phyloP scores from a whole-genome alignment of 768 basidiomycete genomes.

The Suillus alpinus region DNA sequence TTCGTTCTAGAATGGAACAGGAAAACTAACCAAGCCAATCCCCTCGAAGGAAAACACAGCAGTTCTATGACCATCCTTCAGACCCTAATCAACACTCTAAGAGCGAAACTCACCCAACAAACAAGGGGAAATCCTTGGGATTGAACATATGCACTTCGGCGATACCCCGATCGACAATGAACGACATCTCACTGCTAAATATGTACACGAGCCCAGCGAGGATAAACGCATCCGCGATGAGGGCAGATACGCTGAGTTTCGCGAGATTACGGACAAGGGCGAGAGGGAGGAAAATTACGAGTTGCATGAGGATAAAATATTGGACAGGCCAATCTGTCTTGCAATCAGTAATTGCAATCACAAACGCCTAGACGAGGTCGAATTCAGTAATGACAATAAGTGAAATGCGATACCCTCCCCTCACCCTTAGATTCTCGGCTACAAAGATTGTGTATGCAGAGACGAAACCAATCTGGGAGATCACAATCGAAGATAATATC shows the following conservation, averaged over 20 bases:
- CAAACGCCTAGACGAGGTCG: slow-evolving; percentile 61
- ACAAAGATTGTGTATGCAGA: slow-evolving; percentile 95
- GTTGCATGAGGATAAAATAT: slow-evolving; percentile 80
- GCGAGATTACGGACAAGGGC: slow-evolving; percentile 92
- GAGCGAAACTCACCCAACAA: slow-evolving; percentile 70
- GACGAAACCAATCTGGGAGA: slow-evolving; percentile 90
- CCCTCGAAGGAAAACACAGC: slow-evolving; percentile 99
- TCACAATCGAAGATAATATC: slow-evolving; percentile 81
- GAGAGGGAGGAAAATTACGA: slow-evolving; percentile 85
- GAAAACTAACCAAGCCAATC: slow-evolving; percentile 72
- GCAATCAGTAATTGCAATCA: slow-evolving; percentile 79
- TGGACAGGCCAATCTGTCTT: slow-evolving; percentile 60
- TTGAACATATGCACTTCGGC: slow-evolving; percentile 88
- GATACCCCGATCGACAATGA: slow-evolving; percentile 66
- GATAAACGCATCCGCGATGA: slow-evolving; percentile 94
- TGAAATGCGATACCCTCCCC: background rate
- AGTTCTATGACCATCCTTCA: slow-evolving; percentile 49
- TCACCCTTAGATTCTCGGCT: slow-evolving; percentile 76
- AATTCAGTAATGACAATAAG: background rate
- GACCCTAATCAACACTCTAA: background rate
- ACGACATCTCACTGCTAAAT: slow-evolving; percentile 76
- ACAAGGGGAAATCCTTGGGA: slow-evolving; percentile 80
- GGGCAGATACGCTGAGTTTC: slow-evolving; percentile 87
- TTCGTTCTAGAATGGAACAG: background rate
- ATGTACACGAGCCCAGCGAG: slow-evolving; percentile 84